Evolutionary conservation across 176 grass and related monocot species (phyloP), one percentile per base, ranked within the genome.

Genomic region (Alopecurus myosuroides): DNA sequence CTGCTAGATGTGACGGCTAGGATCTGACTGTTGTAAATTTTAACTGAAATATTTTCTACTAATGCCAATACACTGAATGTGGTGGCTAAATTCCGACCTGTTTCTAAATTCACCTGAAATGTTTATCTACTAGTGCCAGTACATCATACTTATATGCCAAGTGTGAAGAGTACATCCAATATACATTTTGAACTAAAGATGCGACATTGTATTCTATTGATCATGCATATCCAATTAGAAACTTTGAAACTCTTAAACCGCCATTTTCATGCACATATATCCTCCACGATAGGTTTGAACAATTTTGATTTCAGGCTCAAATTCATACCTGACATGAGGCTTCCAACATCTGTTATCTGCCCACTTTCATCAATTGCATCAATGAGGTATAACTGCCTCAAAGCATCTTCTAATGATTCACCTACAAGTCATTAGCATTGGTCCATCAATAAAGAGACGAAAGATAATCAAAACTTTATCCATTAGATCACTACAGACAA

Each of bases 311-410:
- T 40, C 55, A 72, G 12, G 35, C 9, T 33, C 19, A 61, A 82
- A 55, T 6, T 17, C 12, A 58, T 93, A 98, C 95, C 95, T 86
- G 95, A 87, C 93, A 98, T 98, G 73, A 79, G 82, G 67, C 87
- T 87, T 44, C 95, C 95, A 80, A 90, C 60, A 76, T 88, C 87
- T 67, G 95, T 98, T 93, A 93, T 98, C 23, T 82, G 56, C 63
- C 95, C 95, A 73, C 91, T 93, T 87, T 95, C 93, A 93, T 95
- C 95, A 77, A 98, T 98, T 91, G 92, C 95, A 80, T 98, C 93
- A 67, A 98, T 95, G 48, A 98, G 93, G 63, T 93, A 95, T 82
- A 98, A 84, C 79, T 98, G 95, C 84, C 95, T 91, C 79, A 98
- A 88, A 77, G 95, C 95, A 95, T 98, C 95, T 91, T 95, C 95